Evolutionary conservation across 805 yeast genomes (phyloP).

Genomic region (Teunomyces pallodes): DNA sequence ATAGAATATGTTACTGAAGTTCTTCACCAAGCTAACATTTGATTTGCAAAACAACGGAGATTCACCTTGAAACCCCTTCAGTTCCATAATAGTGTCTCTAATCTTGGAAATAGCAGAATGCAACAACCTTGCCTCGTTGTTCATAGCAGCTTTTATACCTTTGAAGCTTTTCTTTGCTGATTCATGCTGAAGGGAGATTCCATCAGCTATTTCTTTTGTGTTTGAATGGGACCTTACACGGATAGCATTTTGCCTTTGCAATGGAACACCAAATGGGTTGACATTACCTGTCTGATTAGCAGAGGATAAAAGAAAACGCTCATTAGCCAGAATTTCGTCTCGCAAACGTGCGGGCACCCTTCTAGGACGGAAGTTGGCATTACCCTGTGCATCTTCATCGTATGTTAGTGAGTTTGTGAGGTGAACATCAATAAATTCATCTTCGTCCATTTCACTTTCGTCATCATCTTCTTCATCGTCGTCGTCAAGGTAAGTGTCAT

Average conservation of each 20-base stretch:
- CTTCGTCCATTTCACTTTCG: constrained; percentile 8
- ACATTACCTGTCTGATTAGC: constrained; percentile 21
- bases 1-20: constrained; percentile 1
- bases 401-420: neutral
- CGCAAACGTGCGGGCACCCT: neutral
- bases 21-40: neutral
- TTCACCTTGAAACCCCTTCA: constrained; percentile 3
- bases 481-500: constrained; percentile 7
- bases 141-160: constrained; percentile 2
- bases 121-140: constrained; percentile 11
- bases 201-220: neutral
- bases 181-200: neutral
- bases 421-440: constrained; percentile 8
- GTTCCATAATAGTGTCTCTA: neutral
- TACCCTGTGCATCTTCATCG: neutral
- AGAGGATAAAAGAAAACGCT: constrained; percentile 23
- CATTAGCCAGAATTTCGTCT: constrained; percentile 3
- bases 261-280: constrained; percentile 18
- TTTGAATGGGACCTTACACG: constrained; percentile 8
- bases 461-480: constrained; percentile 6
- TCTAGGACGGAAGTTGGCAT: neutral
- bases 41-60: constrained; percentile 3
- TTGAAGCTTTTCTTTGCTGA: constrained; percentile 1
- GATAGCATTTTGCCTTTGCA: constrained; percentile 35
- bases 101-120: constrained; percentile 9